Percentiles rank a stretch among this genome's conserved stretches.
Evolutionary conservation across 805 yeast species (phyloP).

Genomic region (Wickerhamomyces silvicola): DNA sequence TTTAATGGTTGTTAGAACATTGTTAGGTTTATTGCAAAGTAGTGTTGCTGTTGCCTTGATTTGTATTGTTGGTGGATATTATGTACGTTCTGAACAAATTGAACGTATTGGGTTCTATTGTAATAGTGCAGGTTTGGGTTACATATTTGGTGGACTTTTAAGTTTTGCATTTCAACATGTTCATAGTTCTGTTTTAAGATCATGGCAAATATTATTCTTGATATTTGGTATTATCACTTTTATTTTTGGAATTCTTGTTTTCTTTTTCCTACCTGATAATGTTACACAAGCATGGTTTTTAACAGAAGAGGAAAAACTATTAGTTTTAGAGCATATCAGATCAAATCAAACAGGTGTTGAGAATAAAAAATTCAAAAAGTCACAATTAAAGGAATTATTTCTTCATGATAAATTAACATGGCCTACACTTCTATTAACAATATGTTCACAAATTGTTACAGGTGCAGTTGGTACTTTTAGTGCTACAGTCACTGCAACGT

Average conservation of each 20-base stretch:
- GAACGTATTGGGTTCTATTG: constrained; percentile 27
- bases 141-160: constrained; percentile 21
- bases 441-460: constrained; percentile 39
- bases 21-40: constrained; percentile 7
- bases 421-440: constrained; percentile 35
- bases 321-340: constrained; percentile 16
- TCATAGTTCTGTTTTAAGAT: constrained; percentile 15
- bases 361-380: constrained; percentile 2
- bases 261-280: constrained; percentile 31
- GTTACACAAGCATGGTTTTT: constrained; percentile 29
- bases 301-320: constrained; percentile 26
- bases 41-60: constrained; percentile 27
- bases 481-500: constrained; percentile 11
- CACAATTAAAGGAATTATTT: constrained; percentile 20
- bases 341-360: constrained; percentile 4
- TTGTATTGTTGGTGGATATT: constrained; percentile 28
- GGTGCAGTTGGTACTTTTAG: constrained; percentile 31
- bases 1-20: constrained; percentile 3
- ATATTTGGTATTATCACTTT: constrained; percentile 31
- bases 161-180: constrained; percentile 23
- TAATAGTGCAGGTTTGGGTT: constrained; percentile 26
- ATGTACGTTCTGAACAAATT: constrained; percentile 25
- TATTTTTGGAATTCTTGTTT: constrained; percentile 25
- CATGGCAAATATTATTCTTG: constrained; percentile 22
- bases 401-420: constrained; percentile 39